These are phyloP conservation scores for Vickermania ingenoplastis DNA, from an alignment of 208 protist genomes.

Conservation along the genomic window DNA sequence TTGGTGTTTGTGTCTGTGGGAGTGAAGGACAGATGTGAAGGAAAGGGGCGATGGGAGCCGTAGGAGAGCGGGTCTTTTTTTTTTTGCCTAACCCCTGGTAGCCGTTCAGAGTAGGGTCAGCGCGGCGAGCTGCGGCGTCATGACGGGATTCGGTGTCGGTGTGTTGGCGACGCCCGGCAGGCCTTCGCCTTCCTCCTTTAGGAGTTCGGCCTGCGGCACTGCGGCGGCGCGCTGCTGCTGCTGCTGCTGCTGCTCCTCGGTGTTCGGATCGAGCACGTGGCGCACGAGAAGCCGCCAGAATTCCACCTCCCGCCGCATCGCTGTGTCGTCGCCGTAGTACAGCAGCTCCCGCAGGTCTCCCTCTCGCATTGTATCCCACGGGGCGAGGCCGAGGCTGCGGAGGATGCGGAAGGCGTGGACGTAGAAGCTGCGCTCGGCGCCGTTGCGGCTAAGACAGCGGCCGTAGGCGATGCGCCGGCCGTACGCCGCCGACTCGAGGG, in stretches of 20 bases:
- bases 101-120: constrained; percentile 15
- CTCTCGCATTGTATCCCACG: constrained; percentile 22
- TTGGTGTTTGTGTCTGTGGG: too few relatives aligned
- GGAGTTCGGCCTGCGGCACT: background rate
- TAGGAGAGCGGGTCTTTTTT: too few relatives aligned
- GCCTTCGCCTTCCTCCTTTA: background rate
- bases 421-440: constrained; percentile 39
- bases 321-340: constrained; percentile 8
- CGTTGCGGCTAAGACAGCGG: constrained; percentile 32
- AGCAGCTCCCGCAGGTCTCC: constrained; percentile 6
- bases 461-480: constrained; percentile 40
- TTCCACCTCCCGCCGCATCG: constrained; percentile 3
- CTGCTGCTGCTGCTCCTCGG: background rate
- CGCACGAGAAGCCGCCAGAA: background rate
- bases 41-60: too few relatives aligned
- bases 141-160: constrained; percentile 17
- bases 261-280: constrained; percentile 8
- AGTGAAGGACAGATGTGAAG: too few relatives aligned
- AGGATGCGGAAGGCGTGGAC: constrained; percentile 57
- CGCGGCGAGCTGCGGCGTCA: constrained; percentile 17
- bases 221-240: background rate
- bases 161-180: background rate
- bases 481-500: constrained; percentile 25
- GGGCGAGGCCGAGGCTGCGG: constrained; percentile 18
- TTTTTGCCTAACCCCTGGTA: too few relatives aligned